A percentile compares a stretch with the other conserved stretches of the same genome.
phyloP scores from a whole-genome alignment of 2,329 filamentous ascomycete genomes.

The Cadophora sp. region DNA sequence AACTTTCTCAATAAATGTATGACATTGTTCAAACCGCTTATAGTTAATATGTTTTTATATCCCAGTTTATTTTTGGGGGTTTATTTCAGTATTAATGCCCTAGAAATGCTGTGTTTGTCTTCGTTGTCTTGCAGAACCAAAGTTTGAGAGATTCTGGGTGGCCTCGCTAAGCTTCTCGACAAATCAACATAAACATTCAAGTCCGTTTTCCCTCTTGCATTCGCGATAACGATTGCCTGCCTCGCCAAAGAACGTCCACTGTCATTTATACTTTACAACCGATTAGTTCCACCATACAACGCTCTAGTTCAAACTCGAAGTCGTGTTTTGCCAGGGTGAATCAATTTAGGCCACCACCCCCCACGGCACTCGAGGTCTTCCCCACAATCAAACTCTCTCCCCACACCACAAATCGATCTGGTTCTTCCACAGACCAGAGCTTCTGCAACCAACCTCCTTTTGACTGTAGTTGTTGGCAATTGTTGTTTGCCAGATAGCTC shows the following conservation, averaged over 20 bases:
- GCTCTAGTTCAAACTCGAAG: not conserved
- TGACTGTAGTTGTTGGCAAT: not conserved
- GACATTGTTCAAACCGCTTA: too few relatives aligned
- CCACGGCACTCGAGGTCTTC: not conserved
- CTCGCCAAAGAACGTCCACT: not conserved
- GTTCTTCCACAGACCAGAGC: not conserved
- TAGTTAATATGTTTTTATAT: too few relatives aligned
- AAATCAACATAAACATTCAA: too few relatives aligned
- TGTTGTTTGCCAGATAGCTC: too few relatives aligned
- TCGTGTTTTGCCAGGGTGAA: not conserved
- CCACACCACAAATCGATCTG: not conserved
- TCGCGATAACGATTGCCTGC: not conserved
- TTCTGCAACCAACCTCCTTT: not conserved
- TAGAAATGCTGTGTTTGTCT: too few relatives aligned
- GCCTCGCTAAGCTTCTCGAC: too few relatives aligned
- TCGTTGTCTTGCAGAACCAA: too few relatives aligned
- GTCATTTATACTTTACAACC: not conserved
- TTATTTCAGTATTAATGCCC: too few relatives aligned
- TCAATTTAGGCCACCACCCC: not conserved
- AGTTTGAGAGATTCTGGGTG: too few relatives aligned
- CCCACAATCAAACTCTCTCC: not conserved
- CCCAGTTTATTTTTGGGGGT: too few relatives aligned
- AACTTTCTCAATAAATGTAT: too few relatives aligned
- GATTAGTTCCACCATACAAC: not conserved
- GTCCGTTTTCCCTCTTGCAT: too few relatives aligned